Percentiles rank a stretch among this genome's conserved stretches.
Evolutionary conservation across 768 basidiomycete species (phyloP).

Genomic region (Termitomyces sp.): DNA sequence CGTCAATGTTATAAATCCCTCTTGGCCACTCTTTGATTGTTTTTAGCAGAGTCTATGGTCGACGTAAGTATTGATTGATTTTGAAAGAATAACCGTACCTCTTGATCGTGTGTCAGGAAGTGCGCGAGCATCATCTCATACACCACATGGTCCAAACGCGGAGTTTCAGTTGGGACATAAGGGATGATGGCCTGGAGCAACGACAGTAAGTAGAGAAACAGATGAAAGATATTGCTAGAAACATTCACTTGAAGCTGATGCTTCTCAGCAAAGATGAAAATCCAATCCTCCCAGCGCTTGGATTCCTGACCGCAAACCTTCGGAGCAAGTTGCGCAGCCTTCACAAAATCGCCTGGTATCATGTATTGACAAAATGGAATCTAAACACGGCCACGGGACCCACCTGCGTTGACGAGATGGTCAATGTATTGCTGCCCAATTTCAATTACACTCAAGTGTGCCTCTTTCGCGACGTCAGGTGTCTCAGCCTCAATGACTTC

Average conservation of each 20-base stretch:
- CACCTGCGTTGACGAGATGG: conserved; percentile 79
- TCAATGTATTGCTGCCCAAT: conserved; percentile 88
- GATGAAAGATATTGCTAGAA: not conserved
- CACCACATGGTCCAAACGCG: conserved; percentile 75
- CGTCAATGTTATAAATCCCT: conserved; percentile 83
- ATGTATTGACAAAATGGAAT: not conserved
- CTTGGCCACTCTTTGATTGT: conserved; percentile 88
- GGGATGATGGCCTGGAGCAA: conserved; percentile 74
- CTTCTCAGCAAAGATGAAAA: conserved; percentile 84
- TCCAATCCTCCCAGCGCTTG: conserved; percentile 93
- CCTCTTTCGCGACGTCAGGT: conserved; percentile 21
- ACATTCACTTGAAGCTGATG: conserved; percentile 63
- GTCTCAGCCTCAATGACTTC: conserved; percentile 55
- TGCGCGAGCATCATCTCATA: conserved; percentile 95
- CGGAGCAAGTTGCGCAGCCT: conserved; percentile 78
- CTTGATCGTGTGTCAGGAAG: conserved; percentile 72
- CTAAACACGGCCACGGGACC: conserved; percentile 10
- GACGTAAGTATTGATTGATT: conserved; percentile 1
- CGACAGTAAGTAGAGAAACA: not conserved
- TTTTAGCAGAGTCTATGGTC: conserved; percentile 57
- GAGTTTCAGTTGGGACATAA: conserved; percentile 77
- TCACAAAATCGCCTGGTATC: conserved; percentile 47
- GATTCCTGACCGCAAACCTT: conserved; percentile 80
- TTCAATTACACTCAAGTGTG: conserved; percentile 48
- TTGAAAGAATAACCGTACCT: conserved; percentile 33